These are phyloP conservation scores for Wickerhamia fluorescens DNA, from an alignment of 805 yeast species.

Conservation along the genomic window DNA sequence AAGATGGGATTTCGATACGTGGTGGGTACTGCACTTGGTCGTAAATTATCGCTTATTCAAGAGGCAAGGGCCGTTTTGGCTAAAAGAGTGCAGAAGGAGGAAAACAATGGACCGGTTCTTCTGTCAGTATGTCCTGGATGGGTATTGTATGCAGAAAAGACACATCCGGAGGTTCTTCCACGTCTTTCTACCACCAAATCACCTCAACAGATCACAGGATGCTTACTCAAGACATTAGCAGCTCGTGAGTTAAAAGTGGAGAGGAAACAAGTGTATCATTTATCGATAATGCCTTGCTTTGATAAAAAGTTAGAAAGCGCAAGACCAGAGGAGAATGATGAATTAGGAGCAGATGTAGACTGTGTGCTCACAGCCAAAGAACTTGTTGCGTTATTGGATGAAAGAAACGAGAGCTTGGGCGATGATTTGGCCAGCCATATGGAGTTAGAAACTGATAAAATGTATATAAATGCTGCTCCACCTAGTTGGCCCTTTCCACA, in stretches of 20 bases:
- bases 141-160: conserved; percentile 92
- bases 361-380: conserved; percentile 93
- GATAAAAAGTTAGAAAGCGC: conserved; percentile 95
- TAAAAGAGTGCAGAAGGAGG: conserved; percentile 31
- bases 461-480: conserved; percentile 42
- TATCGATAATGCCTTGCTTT: conserved; percentile 93
- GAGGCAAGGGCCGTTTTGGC: conserved; percentile 38
- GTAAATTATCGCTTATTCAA: conserved; percentile 52
- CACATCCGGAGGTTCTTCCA: conserved; percentile 79
- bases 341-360: conserved; percentile 60
- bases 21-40: conserved; percentile 80
- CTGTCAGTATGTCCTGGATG: conserved; percentile 92
- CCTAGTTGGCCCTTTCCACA: conserved; percentile 51
- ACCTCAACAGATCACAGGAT: conserved; percentile 91
- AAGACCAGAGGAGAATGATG: conserved; percentile 52
- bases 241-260: conserved; percentile 21
- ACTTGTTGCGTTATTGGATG: conserved; percentile 62
- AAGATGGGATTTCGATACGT: conserved; percentile 64
- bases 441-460: conserved; percentile 4
- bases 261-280: conserved; percentile 55
- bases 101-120: conserved; percentile 42
- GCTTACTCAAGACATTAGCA: conserved; percentile 52
- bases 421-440: conserved; percentile 27
- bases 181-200: conserved; percentile 69
- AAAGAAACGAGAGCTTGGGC: conserved; percentile 10